Conservation (phyloP, 2,329 filamentous ascomycete genomes). For the Aschersonia sp. region DNA sequence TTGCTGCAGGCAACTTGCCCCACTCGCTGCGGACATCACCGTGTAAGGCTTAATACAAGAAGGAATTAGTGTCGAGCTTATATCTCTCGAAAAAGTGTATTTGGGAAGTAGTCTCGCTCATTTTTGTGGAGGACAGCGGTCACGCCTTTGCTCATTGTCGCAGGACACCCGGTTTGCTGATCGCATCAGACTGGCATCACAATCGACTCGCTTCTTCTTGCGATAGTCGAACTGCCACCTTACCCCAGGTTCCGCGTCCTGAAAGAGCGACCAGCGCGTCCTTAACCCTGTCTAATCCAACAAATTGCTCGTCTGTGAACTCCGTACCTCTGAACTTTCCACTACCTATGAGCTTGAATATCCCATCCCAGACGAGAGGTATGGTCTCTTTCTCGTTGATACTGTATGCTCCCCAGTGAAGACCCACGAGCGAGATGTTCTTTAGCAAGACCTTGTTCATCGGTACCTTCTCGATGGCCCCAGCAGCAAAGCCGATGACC, state of each 20-base stretch:
- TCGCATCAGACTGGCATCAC: slow-evolving; percentile 12
- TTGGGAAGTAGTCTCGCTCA: too few relatives aligned
- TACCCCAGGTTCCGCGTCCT: slow-evolving; percentile 79
- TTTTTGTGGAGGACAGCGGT: too few relatives aligned
- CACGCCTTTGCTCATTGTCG: too few relatives aligned
- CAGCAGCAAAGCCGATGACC: slow-evolving; percentile 70
- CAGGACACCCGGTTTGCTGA: too few relatives aligned
- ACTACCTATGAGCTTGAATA: slow-evolving; percentile 61
- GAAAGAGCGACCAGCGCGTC: slow-evolving; percentile 66
- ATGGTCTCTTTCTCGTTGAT: slow-evolving; percentile 58
- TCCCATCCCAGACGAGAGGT: slow-evolving; percentile 63
- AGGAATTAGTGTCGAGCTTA: too few relatives aligned
- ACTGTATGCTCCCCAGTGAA: slow-evolving; percentile 85
- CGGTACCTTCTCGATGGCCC: slow-evolving; percentile 74
- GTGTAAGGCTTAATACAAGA: too few relatives aligned
- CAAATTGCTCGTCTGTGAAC: slow-evolving; percentile 69
- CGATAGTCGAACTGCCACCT: slow-evolving; percentile 80
- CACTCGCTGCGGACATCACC: too few relatives aligned
- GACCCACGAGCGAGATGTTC: slow-evolving; percentile 78
- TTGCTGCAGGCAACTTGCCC: too few relatives aligned
- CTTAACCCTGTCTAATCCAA: slow-evolving; percentile 67
- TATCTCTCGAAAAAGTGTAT: too few relatives aligned
- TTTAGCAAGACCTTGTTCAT: slow-evolving; percentile 88
- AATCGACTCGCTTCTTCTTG: slow-evolving; percentile 48
- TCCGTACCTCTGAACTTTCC: slow-evolving; percentile 73